These are phyloP conservation scores for Mycena kentingensis DNA, from an alignment of 768 basidiomycete genomes.

Conservation along the genomic window DNA sequence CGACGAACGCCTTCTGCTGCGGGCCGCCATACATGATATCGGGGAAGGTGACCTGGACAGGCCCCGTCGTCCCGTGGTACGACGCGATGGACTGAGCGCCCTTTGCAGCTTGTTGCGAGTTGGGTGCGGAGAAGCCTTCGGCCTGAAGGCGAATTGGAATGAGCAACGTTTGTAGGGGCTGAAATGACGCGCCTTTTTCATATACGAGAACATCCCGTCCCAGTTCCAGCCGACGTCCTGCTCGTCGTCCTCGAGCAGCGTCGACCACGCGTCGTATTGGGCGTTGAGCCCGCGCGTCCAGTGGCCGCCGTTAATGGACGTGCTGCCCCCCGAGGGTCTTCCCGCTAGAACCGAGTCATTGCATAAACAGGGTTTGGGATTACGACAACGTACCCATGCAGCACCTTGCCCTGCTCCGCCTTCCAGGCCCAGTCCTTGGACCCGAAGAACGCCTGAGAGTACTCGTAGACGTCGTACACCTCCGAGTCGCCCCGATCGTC, in stretches of 20 bases:
- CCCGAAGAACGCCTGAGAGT: conserved; percentile 28
- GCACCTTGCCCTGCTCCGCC: conserved; percentile 28
- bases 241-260: conserved; percentile 36
- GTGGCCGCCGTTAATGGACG: conserved; percentile 37
- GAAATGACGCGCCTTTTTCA: conserved; percentile 49
- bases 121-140: conserved; percentile 50
- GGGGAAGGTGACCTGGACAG: conserved; percentile 55
- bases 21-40: conserved; percentile 59
- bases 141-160: conserved; percentile 32
- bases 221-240: conserved; percentile 50
- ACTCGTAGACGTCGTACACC: conserved; percentile 35
- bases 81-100: conserved; percentile 47
- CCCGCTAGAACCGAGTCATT: conserved; percentile 3
- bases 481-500: conserved; percentile 33
- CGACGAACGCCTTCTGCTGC: conserved; percentile 50
- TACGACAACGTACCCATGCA: conserved; percentile 27
- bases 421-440: conserved; percentile 36
- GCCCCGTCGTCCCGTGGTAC: conserved; percentile 56
- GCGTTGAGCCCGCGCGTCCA: conserved; percentile 35
- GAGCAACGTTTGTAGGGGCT: background rate
- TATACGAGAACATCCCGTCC: conserved; percentile 44
- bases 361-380: background rate
- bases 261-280: conserved; percentile 37
- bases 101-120: conserved; percentile 44
- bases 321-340: conserved; percentile 25